These are phyloP conservation scores for Trichoderma hamatum DNA, from an alignment of 2,329 filamentous ascomycete species.

Conservation along the genomic window DNA sequence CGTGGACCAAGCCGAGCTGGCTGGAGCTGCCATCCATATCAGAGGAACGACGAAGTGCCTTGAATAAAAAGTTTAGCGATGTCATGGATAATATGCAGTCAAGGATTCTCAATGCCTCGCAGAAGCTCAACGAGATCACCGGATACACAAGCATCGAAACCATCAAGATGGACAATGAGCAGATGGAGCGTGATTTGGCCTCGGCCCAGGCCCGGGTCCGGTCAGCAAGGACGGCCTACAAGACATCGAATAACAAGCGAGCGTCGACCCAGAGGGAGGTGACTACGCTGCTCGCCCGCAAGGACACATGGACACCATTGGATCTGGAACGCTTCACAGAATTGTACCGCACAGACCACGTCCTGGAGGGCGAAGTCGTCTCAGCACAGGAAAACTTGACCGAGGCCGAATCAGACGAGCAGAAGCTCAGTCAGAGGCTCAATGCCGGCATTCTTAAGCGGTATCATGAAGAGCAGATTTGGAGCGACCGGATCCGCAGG, in stretches of 20 bases:
- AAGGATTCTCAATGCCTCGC: conserved; percentile 80
- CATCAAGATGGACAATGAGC: conserved; percentile 76
- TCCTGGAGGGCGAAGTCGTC: conserved; percentile 83
- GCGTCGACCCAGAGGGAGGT: conserved; percentile 94
- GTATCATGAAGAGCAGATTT: conserved; percentile 99
- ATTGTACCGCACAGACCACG: conserved; percentile 88
- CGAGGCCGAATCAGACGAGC: conserved; percentile 76
- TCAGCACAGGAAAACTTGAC: conserved; percentile 72
- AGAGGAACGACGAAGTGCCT: conserved; percentile 39
- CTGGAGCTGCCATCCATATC: conserved; percentile 40
- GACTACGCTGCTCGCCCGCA: conserved; percentile 88
- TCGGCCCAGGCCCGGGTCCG: conserved; percentile 68
- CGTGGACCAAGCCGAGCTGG: conserved; percentile 15
- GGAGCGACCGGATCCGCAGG: conserved; percentile 94
- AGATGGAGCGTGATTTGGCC: conserved; percentile 62
- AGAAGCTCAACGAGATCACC: conserved; percentile 90
- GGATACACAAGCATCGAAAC: conserved; percentile 91
- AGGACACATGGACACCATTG: conserved; percentile 83
- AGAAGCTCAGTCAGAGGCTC: conserved; percentile 73
- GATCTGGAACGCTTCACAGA: conserved; percentile 95
- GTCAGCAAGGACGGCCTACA: conserved; percentile 73
- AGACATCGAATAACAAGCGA: conserved; percentile 79
- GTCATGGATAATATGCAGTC: conserved; percentile 90
- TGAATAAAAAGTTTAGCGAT: conserved; percentile 41
- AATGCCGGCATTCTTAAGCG: conserved; percentile 83